Percentiles rank a stretch among this genome's conserved stretches.
phyloP scores from a whole-genome alignment of 495 filamentous ascomycete species.

The Lophium mytilinum region DNA sequence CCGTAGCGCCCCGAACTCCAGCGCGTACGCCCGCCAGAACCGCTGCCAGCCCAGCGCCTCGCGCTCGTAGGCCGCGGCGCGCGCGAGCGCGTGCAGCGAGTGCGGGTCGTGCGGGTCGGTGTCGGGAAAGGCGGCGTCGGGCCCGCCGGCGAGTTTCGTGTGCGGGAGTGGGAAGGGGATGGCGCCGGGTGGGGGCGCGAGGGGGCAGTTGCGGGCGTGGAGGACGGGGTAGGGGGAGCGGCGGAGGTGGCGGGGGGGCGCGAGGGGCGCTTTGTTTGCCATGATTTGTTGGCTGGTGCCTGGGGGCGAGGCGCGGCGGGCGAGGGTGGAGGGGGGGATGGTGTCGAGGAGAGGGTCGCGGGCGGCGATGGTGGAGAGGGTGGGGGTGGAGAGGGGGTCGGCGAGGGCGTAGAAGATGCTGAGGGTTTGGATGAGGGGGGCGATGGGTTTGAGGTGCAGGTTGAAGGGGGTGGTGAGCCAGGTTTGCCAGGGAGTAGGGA shows the following conservation, averaged over 20 bases:
- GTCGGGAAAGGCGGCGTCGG: not conserved
- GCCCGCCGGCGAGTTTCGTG: constrained; percentile 5
- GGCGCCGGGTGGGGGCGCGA: constrained; percentile 1
- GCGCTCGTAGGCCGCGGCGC: constrained; percentile 2
- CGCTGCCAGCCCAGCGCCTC: constrained; percentile 20
- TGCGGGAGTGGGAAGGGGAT: constrained; percentile 1
- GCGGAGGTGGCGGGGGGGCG: not conserved
- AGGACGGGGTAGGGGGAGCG: not conserved
- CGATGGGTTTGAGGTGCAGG: constrained; percentile 4
- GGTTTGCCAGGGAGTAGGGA: not conserved
- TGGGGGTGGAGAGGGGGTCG: not conserved
- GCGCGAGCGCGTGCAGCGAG: not conserved
- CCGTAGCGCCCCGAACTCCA: constrained; percentile 3
- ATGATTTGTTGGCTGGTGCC: not conserved
- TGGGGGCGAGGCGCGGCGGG: not conserved
- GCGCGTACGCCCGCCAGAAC: constrained; percentile 16
- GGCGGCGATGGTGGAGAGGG: not conserved
- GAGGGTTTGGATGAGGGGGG: constrained; percentile 2
- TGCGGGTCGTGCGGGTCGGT: not conserved
- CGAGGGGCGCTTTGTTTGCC: not conserved
- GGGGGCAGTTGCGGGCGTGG: too few relatives aligned
- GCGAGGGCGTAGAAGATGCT: constrained; percentile 16
- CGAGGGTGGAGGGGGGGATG: too few relatives aligned
- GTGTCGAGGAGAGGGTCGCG: not conserved
- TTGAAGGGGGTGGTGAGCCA: constrained; percentile 2